Evolutionary conservation across 805 yeast genomes (phyloP).

Genomic region (Yamadazyma laniorum): DNA sequence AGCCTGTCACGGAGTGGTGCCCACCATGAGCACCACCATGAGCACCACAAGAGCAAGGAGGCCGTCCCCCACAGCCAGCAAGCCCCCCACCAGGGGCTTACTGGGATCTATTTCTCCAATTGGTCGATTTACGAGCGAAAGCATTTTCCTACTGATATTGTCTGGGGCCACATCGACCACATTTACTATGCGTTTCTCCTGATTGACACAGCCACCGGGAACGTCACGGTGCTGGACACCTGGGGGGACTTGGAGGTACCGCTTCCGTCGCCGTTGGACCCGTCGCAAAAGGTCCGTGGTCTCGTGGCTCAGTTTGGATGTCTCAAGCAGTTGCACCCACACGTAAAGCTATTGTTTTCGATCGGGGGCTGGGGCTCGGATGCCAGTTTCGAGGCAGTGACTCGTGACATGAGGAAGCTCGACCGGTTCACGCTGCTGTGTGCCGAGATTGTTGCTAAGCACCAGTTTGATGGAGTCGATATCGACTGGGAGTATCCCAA

Average conservation of each 20-base stretch:
- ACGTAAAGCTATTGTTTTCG: constrained; percentile 62
- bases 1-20: too few relatives aligned
- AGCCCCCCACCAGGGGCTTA: constrained; percentile 10
- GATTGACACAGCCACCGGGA: constrained; percentile 54
- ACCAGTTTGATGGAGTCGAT: constrained; percentile 87
- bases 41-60: too few relatives aligned
- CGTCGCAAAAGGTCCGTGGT: constrained; percentile 37
- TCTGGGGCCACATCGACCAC: constrained; percentile 56
- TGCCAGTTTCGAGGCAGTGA: constrained; percentile 37
- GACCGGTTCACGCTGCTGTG: constrained; percentile 50
- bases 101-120: constrained; percentile 50
- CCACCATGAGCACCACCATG: not conserved
- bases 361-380: constrained; percentile 78
- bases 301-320: constrained; percentile 48
- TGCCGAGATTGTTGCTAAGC: constrained; percentile 44
- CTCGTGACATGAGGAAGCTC: constrained; percentile 23
- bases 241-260: constrained; percentile 62
- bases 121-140: constrained; percentile 43
- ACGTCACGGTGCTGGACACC: constrained; percentile 53
- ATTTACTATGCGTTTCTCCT: constrained; percentile 76
- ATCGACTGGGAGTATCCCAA: constrained; percentile 93
- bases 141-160: constrained; percentile 63
- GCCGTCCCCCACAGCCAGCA: too few relatives aligned
- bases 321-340: constrained; percentile 39
- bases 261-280: constrained; percentile 18